Evolutionary conservation across 805 yeast genomes (phyloP).

Genomic region (Suhomyces tanzawaensis): DNA sequence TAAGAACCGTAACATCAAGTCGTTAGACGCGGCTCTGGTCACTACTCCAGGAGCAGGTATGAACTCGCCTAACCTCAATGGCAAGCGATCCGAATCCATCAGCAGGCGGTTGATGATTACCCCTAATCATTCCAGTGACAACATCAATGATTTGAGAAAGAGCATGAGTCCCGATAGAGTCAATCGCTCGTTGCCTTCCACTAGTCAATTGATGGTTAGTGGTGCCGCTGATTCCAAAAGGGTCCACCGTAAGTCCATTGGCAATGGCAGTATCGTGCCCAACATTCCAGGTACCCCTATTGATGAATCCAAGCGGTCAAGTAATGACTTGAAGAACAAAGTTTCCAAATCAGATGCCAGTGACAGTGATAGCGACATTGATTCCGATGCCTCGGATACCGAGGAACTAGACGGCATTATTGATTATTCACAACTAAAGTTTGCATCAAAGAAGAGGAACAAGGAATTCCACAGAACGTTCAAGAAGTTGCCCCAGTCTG

Average conservation of each 20-base stretch:
- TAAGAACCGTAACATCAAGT: conserved; percentile 3
- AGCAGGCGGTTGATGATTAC: conserved; percentile 11
- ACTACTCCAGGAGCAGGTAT: conserved; percentile 5
- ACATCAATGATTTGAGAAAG: conserved; percentile 11
- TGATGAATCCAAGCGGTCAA: not conserved
- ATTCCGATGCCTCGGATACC: conserved; percentile 6
- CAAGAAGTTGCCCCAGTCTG: conserved; percentile 62
- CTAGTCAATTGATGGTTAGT: conserved; percentile 14
- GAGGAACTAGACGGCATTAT: conserved; percentile 8
- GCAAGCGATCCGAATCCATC: conserved; percentile 7
- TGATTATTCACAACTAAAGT: conserved; percentile 11
- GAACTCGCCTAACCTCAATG: not conserved
- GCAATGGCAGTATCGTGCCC: conserved; percentile 5
- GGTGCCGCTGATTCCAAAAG: conserved; percentile 19
- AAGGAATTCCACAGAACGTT: conserved; percentile 77
- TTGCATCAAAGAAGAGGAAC: conserved; percentile 29
- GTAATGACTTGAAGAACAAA: not conserved
- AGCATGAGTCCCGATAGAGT: conserved; percentile 19
- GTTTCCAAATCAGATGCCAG: conserved; percentile 1
- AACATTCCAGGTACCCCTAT: not conserved
- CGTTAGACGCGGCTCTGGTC: conserved; percentile 5
- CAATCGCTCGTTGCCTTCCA: conserved; percentile 13
- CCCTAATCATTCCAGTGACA: conserved; percentile 19
- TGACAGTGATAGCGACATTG: conserved; percentile 4
- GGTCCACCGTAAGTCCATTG: conserved; percentile 20